Evolutionary conservation across 108 stramenopile species (phyloP).

Genomic region (Schizochytrium sp.): DNA sequence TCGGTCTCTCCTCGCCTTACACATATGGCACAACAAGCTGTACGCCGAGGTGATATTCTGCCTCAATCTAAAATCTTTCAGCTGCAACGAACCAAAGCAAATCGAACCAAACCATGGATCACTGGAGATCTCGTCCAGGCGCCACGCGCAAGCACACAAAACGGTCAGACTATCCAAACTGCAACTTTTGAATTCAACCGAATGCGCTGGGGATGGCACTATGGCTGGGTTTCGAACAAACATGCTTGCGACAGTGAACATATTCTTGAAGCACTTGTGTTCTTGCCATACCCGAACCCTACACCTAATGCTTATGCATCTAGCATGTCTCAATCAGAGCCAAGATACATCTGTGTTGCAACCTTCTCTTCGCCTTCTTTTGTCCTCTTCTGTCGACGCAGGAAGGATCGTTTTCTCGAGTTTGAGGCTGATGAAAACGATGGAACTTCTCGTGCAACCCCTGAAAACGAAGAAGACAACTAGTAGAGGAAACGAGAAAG

Average conservation of each 20-base stretch:
- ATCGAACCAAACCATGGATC: neutral
- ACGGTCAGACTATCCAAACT: neutral
- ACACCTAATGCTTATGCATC: neutral
- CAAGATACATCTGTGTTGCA: neutral
- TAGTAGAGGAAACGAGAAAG: neutral
- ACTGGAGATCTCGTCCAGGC: neutral
- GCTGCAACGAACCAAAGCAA: neutral
- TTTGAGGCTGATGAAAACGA: slow-evolving; percentile 21
- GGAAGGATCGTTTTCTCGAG: slow-evolving; percentile 27
- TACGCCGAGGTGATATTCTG: neutral
- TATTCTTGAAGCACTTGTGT: neutral
- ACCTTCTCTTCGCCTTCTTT: slow-evolving; percentile 13
- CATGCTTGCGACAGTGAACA: slow-evolving; percentile 43
- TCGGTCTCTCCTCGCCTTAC: neutral
- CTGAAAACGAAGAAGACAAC: neutral
- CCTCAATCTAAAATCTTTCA: neutral
- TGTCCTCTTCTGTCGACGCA: slow-evolving; percentile 48
- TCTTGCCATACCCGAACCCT: neutral
- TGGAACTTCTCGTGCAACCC: neutral
- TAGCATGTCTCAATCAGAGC: neutral
- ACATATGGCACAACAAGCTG: neutral
- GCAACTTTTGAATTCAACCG: slow-evolving; percentile 46
- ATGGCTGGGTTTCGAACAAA: slow-evolving; percentile 51
- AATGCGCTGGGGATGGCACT: slow-evolving; percentile 59
- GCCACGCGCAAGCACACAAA: neutral